A percentile compares a stretch with the other conserved stretches of the same genome.
phyloP scores from a whole-genome alignment of 768 basidiomycete species.

The Naganishia onofrii region DNA sequence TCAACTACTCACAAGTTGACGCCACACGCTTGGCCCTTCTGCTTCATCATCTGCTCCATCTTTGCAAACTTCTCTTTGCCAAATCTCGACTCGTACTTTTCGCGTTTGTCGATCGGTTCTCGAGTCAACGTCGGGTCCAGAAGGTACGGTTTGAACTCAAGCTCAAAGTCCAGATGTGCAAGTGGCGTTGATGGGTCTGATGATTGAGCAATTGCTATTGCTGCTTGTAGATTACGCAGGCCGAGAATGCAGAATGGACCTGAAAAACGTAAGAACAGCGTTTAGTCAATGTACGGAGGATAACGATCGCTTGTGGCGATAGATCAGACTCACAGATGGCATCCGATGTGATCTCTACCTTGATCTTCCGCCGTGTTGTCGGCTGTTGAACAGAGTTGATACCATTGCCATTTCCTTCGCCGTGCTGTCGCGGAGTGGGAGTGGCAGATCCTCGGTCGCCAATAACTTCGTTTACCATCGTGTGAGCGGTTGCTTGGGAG shows the following conservation, averaged over 20 bases:
- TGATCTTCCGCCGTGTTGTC: conserved; percentile 22
- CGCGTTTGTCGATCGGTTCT: conserved; percentile 36
- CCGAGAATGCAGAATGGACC: conserved; percentile 42
- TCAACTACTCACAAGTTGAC: conserved; percentile 59
- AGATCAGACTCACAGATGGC: conserved; percentile 34
- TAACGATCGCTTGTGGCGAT: background rate
- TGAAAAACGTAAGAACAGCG: background rate
- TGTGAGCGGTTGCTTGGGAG: background rate
- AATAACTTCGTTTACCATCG: background rate
- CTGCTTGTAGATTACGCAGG: conserved; percentile 34
- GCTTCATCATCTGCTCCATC: conserved; percentile 55
- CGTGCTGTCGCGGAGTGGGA: conserved; percentile 7
- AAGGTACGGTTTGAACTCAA: conserved; percentile 58
- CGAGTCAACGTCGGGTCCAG: conserved; percentile 54
- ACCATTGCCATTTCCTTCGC: background rate
- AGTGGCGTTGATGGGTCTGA: conserved; percentile 47
- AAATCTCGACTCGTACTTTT: conserved; percentile 51
- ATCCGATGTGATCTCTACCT: conserved; percentile 41
- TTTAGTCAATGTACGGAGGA: background rate
- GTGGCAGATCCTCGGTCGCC: conserved; percentile 8
- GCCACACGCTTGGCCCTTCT: conserved; percentile 61
- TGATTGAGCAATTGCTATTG: conserved; percentile 29
- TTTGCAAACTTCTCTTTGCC: conserved; percentile 58
- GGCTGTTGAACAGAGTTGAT: background rate
- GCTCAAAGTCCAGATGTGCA: conserved; percentile 50